Evolutionary conservation across 2,329 filamentous ascomycete species (phyloP).

Genomic region (Aureobasidium melanogenum): DNA sequence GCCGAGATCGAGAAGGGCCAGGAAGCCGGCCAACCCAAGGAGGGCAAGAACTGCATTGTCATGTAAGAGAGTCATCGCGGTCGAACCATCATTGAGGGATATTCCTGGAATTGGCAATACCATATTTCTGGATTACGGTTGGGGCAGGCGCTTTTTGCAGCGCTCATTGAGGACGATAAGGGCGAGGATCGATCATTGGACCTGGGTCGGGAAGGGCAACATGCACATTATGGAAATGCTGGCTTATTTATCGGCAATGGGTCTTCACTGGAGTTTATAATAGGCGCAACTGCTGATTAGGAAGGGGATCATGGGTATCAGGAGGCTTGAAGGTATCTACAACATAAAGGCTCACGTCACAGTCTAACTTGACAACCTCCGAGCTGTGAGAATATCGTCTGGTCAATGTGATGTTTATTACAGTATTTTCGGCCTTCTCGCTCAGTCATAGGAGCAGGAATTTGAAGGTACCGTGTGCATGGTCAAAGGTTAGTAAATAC

Average conservation of each 20-base stretch:
- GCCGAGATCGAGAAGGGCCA: conserved; percentile 82
- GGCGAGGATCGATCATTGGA: neutral
- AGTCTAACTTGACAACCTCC: neutral
- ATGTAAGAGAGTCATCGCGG: conserved; percentile 56
- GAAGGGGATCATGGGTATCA: neutral
- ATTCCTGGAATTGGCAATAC: neutral
- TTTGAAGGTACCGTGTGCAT: neutral
- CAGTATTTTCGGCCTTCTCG: neutral
- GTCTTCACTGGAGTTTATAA: neutral
- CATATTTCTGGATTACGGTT: neutral
- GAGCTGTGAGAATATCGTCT: neutral
- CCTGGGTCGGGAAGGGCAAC: neutral
- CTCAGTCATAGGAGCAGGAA: neutral
- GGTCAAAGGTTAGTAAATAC: neutral
- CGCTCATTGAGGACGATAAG: neutral
- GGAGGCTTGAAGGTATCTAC: neutral
- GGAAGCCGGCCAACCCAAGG: conserved; percentile 78
- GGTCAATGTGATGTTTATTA: no score
- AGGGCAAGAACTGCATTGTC: conserved; percentile 70
- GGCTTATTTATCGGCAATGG: neutral
- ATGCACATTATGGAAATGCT: neutral
- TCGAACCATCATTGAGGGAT: neutral
- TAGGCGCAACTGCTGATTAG: neutral
- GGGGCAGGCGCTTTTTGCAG: neutral
- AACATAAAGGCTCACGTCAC: conserved; percentile 2